Evolutionary conservation across 192 early-diverging fungal species (phyloP).

Genomic region (Chytriomyces confervae): DNA sequence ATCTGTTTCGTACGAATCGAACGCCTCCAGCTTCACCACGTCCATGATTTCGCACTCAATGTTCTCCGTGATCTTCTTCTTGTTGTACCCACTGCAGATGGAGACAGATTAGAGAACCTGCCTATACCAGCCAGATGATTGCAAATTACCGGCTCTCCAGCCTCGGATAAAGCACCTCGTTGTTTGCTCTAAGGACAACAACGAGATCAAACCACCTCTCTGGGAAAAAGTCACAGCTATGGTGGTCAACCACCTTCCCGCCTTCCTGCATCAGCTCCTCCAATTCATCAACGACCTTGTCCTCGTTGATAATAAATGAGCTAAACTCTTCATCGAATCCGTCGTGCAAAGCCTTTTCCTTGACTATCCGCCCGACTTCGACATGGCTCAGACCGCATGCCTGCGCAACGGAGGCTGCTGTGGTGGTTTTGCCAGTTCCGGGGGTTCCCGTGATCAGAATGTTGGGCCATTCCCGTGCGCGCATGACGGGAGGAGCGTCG

Average conservation of each 20-base stretch:
- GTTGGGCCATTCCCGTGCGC: constrained; percentile 40
- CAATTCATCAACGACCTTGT: constrained; percentile 92
- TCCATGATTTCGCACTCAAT: constrained; percentile 98
- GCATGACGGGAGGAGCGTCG: background rate
- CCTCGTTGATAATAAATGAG: constrained; percentile 89
- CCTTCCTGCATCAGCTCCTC: constrained; percentile 80
- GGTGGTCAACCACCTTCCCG: constrained; percentile 91
- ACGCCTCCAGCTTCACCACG: constrained; percentile 88
- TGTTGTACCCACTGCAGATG: constrained; percentile 57
- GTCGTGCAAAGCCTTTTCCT: constrained; percentile 82
- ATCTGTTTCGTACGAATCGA: constrained; percentile 78
- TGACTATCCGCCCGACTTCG: constrained; percentile 86
- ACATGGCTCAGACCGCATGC: constrained; percentile 75
- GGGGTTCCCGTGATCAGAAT: constrained; percentile 56
- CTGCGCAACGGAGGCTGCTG: constrained; percentile 76
- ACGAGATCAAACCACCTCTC: constrained; percentile 98
- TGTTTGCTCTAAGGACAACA: constrained; percentile 85
- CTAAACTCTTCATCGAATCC: constrained; percentile 88
- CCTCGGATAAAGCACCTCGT: constrained; percentile 76
- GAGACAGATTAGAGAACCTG: background rate
- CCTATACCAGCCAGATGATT: background rate
- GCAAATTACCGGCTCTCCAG: constrained; percentile 72
- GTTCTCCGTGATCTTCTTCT: constrained; percentile 89
- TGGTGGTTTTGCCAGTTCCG: constrained; percentile 61
- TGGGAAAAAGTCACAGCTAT: constrained; percentile 94